Percentiles rank a stretch among this genome's conserved stretches.
Conservation (phyloP, 805 yeast species). For the Teunomyces tritomae region DNA sequence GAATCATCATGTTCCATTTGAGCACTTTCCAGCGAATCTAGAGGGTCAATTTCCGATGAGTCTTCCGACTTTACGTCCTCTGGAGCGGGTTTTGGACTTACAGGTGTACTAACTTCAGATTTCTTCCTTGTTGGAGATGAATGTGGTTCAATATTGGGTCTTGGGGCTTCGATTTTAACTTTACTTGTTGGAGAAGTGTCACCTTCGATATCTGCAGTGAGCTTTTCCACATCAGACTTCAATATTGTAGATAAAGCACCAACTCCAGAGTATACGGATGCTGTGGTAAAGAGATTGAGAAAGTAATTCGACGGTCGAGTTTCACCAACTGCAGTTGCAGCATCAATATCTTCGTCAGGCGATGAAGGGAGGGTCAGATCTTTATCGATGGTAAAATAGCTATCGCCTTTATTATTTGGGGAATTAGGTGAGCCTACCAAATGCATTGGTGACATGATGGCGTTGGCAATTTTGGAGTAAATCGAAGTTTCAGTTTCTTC, state of each 20-base stretch:
- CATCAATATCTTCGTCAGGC: slow-evolving; percentile 26
- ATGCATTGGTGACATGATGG: background rate
- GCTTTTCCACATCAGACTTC: slow-evolving; percentile 1
- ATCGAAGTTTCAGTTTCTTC: slow-evolving; percentile 1
- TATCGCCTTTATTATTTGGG: background rate
- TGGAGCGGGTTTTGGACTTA: background rate
- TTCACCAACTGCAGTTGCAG: slow-evolving; percentile 24
- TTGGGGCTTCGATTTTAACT: background rate
- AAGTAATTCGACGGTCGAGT: slow-evolving; percentile 24
- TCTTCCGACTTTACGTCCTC: background rate
- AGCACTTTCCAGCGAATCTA: too few relatives aligned
- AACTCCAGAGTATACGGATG: slow-evolving; percentile 28
- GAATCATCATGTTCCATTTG: background rate
- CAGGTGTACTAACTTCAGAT: background rate
- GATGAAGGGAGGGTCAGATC: background rate
- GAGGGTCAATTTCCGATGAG: too few relatives aligned
- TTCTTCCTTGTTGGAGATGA: background rate
- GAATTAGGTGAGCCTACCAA: background rate
- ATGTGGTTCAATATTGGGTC: background rate
- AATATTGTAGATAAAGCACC: slow-evolving; percentile 5
- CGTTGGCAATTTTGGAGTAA: slow-evolving; percentile 3
- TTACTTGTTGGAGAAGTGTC: background rate
- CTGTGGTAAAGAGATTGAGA: slow-evolving; percentile 27
- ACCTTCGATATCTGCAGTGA: background rate
- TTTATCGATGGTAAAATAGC: background rate